Conservation (phyloP, 495 filamentous ascomycete genomes). For the Delitschia confertaspora region DNA sequence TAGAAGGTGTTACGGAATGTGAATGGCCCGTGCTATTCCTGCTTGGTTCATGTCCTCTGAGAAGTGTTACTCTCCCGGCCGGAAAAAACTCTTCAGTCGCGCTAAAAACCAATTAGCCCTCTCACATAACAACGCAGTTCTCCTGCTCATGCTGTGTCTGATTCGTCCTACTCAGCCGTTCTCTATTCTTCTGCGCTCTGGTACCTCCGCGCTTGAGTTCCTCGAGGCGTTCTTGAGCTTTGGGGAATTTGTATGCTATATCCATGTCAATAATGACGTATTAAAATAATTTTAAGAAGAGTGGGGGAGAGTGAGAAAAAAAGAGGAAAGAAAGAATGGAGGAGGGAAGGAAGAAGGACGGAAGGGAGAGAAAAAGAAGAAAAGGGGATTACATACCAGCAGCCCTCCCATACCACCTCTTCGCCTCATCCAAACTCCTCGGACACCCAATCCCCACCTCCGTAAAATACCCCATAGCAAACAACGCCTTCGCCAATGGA, state of each 20-base stretch:
- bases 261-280: conserved; percentile 9
- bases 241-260: conserved; percentile 84
- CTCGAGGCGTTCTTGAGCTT: conserved; percentile 83
- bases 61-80: no score
- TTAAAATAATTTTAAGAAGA: conserved; percentile 2
- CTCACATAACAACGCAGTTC: conserved; percentile 68
- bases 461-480: conserved; percentile 96
- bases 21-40: no score
- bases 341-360: no score
- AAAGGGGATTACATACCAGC: conserved; percentile 61
- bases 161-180: conserved; percentile 73
- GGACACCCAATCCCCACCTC: conserved; percentile 89
- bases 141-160: conserved; percentile 79
- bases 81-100: no score
- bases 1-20: no score
- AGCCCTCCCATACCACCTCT: conserved; percentile 96
- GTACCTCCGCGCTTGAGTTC: conserved; percentile 74
- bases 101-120: no score
- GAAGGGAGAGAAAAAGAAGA: conserved; percentile 1
- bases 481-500: conserved; percentile 76
- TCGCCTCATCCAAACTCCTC: conserved; percentile 84
- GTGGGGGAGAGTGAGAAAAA: not conserved
- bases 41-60: no score
- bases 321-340: not conserved
- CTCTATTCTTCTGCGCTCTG: conserved; percentile 59